Conservation (phyloP, 768 basidiomycete species). For the Dioszegia crocea region DNA sequence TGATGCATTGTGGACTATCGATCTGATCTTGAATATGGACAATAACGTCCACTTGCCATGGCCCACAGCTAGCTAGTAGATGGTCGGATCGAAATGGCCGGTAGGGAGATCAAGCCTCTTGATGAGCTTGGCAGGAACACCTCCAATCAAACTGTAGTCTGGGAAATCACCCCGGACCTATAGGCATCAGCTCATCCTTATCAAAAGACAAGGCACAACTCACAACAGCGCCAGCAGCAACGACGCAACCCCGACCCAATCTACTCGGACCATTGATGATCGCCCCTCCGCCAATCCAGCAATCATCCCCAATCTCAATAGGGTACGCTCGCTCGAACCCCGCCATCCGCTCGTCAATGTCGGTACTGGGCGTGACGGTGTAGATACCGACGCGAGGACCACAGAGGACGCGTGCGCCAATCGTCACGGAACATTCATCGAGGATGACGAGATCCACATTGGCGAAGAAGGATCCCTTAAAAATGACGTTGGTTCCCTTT, state of each 20-base stretch:
- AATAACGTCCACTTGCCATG: no score
- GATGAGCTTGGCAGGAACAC: slow-evolving; percentile 18
- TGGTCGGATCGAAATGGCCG: neutral
- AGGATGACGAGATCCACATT: slow-evolving; percentile 13
- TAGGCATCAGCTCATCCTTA: neutral
- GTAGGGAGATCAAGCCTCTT: slow-evolving; percentile 6
- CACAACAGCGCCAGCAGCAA: slow-evolving; percentile 12
- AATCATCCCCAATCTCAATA: slow-evolving; percentile 16
- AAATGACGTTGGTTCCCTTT: slow-evolving; percentile 8
- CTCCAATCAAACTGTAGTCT: slow-evolving; percentile 15
- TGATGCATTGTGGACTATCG: no score
- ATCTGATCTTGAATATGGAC: no score
- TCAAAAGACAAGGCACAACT: no score
- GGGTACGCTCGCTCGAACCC: slow-evolving; percentile 19
- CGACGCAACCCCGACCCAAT: slow-evolving; percentile 13
- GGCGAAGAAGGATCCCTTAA: slow-evolving; percentile 10
- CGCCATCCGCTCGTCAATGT: slow-evolving; percentile 9
- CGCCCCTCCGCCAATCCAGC: slow-evolving; percentile 17
- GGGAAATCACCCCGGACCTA: slow-evolving; percentile 12
- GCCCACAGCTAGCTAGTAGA: no score
- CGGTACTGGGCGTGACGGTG: slow-evolving; percentile 10
- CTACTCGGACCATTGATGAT: slow-evolving; percentile 17
- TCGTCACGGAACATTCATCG: slow-evolving; percentile 6
- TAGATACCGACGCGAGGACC: slow-evolving; percentile 14
- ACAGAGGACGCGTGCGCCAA: slow-evolving; percentile 12